Percentiles rank a stretch among this genome's conserved stretches.
phyloP scores from a whole-genome alignment of 352 stramenopile species.

The Pythium pectinolyticum region DNA sequence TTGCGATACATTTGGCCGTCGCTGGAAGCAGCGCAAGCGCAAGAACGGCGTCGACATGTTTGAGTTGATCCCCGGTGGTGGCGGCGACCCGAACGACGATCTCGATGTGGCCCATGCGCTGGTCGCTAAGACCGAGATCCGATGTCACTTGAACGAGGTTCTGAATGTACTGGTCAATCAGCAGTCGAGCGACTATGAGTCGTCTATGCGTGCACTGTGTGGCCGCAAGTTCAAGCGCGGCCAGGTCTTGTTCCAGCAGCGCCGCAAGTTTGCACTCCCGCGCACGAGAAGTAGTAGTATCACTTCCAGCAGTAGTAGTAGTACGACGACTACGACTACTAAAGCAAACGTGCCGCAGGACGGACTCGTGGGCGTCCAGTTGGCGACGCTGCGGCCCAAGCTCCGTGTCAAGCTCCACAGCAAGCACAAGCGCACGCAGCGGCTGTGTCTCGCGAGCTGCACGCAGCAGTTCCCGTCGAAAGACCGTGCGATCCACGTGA shows the following conservation, averaged over 20 bases:
- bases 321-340: no score
- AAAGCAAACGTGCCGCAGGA: background rate
- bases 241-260: conserved; percentile 51
- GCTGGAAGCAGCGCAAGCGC: conserved; percentile 33
- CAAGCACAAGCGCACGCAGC: conserved; percentile 42
- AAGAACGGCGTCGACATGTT: conserved; percentile 41
- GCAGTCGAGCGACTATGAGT: conserved; percentile 40
- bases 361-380: conserved; percentile 13
- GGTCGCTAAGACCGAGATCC: conserved; percentile 49
- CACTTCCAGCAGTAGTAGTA: no score
- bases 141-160: conserved; percentile 62
- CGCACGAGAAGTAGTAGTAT: background rate
- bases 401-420: background rate
- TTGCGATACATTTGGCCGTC: conserved; percentile 29
- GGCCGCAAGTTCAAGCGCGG: conserved; percentile 50
- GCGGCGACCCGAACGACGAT: conserved; percentile 30
- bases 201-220: conserved; percentile 48
- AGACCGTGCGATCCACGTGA: conserved; percentile 51
- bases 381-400: conserved; percentile 14
- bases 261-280: conserved; percentile 28
- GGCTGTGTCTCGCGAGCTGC: conserved; percentile 46
- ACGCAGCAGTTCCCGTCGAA: conserved; percentile 40
- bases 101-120: conserved; percentile 53
- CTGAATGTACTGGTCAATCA: conserved; percentile 54
- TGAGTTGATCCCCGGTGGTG: conserved; percentile 34